phyloP scores from a whole-genome alignment of 176 grass and related monocot species.

The Tillandsia fasciculata region DNA sequence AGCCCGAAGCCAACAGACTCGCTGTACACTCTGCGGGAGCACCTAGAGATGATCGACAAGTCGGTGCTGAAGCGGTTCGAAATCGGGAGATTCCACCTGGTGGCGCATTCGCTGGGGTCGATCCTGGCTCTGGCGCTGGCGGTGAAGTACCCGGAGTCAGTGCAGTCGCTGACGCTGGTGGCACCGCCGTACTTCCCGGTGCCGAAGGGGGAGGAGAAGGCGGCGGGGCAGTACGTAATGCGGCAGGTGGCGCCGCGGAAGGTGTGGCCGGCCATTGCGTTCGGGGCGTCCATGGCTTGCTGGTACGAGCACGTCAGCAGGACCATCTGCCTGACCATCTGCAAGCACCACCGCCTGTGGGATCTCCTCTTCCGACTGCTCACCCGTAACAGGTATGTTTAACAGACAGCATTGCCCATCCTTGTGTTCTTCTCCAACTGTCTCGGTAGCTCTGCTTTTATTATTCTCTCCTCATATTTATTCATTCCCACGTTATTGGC shows the following conservation, averaged over 20 bases:
- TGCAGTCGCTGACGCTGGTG: slow-evolving; percentile 74
- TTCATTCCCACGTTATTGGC: too few relatives aligned
- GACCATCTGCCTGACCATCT: slow-evolving; percentile 90
- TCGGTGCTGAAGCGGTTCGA: slow-evolving; percentile 63
- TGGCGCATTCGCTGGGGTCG: slow-evolving; percentile 78
- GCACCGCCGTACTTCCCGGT: slow-evolving; percentile 87
- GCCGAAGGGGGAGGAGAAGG: slow-evolving; percentile 37
- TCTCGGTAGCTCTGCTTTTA: too few relatives aligned
- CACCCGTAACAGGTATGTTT: slow-evolving; percentile 58
- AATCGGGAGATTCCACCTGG: slow-evolving; percentile 55
- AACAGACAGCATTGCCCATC: background rate
- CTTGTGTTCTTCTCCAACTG: too few relatives aligned
- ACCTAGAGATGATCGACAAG: slow-evolving; percentile 87
- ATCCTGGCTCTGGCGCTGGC: slow-evolving; percentile 77
- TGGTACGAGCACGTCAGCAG: slow-evolving; percentile 99
- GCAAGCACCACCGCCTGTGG: slow-evolving; percentile 74
- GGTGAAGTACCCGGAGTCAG: slow-evolving; percentile 56
- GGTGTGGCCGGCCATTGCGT: slow-evolving; percentile 90
- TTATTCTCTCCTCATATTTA: too few relatives aligned
- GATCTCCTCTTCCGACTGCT: slow-evolving; percentile 56
- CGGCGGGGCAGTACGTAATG: slow-evolving; percentile 74
- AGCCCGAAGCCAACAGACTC: slow-evolving; percentile 94
- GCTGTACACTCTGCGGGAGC: slow-evolving; percentile 79
- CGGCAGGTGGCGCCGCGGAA: slow-evolving; percentile 67
- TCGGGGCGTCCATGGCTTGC: slow-evolving; percentile 91